phyloP scores from a whole-genome alignment of 441 rosid genomes.

The Kokia cookei region DNA sequence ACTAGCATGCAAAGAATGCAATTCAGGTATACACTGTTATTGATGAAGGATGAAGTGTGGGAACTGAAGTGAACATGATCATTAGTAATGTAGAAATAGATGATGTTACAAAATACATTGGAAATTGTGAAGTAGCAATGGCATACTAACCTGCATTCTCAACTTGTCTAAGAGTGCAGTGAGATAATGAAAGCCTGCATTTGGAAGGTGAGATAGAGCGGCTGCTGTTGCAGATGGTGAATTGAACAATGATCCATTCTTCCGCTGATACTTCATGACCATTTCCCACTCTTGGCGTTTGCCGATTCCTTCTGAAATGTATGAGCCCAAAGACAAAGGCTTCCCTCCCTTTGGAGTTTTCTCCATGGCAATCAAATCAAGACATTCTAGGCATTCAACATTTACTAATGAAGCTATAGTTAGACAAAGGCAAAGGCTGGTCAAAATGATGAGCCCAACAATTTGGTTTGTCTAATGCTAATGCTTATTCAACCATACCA shows the following conservation, averaged over 20 bases:
- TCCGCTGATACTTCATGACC: constrained; percentile 56
- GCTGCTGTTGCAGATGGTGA: constrained; percentile 91
- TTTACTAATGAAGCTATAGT: neutral
- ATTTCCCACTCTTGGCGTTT: constrained; percentile 50
- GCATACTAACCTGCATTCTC: constrained; percentile 49
- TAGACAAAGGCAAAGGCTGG: neutral
- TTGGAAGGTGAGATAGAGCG: constrained; percentile 41
- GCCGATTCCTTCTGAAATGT: constrained; percentile 65
- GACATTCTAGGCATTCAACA: neutral
- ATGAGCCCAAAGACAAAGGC: constrained; percentile 25
- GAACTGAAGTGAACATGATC: constrained; percentile 40
- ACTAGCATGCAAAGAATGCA: constrained; percentile 39
- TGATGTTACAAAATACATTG: neutral
- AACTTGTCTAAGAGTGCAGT: constrained; percentile 41
- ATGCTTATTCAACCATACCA: constrained; percentile 54
- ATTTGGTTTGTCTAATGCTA: neutral
- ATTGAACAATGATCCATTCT: constrained; percentile 66
- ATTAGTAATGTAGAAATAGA: constrained; percentile 7
- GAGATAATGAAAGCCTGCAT: constrained; percentile 54
- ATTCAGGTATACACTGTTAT: too few relatives aligned
- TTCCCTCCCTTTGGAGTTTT: constrained; percentile 36
- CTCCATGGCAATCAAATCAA: constrained; percentile 18
- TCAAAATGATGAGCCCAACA: neutral
- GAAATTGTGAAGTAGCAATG: neutral
- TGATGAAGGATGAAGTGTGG: constrained; percentile 57